Evolutionary conservation across 306 rosid species (phyloP).

Genomic region (Trifolium fragiferum): DNA sequence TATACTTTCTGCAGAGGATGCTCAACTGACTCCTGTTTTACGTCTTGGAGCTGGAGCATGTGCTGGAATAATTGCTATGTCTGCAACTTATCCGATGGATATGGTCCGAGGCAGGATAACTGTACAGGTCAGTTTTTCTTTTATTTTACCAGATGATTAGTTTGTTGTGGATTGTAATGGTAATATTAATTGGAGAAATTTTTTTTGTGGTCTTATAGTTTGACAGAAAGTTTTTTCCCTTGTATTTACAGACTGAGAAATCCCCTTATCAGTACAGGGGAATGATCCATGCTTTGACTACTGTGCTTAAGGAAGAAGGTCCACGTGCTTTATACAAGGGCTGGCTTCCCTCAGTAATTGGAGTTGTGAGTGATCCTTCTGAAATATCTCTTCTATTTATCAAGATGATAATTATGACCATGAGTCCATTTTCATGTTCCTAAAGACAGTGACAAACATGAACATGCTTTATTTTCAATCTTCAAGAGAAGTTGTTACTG

Average conservation of each 20-base stretch:
- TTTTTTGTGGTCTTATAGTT: constrained; percentile 11
- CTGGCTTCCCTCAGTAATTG: constrained; percentile 99
- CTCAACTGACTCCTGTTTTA: constrained; percentile 89
- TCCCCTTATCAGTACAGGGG: constrained; percentile 98
- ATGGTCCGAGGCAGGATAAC: constrained; percentile 99
- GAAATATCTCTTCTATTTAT: constrained; percentile 19
- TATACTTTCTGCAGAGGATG: constrained; percentile 72
- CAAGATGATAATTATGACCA: constrained; percentile 32
- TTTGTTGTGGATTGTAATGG: background rate
- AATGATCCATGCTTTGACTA: constrained; percentile 91
- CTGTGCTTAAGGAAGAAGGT: constrained; percentile 95
- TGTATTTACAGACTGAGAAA: constrained; percentile 72
- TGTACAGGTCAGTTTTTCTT: constrained; percentile 71
- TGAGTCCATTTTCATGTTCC: background rate
- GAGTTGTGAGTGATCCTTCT: constrained; percentile 78
- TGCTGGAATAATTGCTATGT: constrained; percentile 99
- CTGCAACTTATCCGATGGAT: constrained; percentile 99
- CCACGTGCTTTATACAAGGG: constrained; percentile 97
- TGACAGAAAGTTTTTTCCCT: constrained; percentile 29
- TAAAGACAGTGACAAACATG: background rate
- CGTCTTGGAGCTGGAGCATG: constrained; percentile 99
- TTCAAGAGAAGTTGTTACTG: constrained; percentile 12
- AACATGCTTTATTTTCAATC: constrained; percentile 15
- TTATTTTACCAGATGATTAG: constrained; percentile 24
- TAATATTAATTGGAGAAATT: constrained; percentile 23